These are phyloP conservation scores for Golubevia pallescens DNA, from an alignment of 1,284 basidiomycete species.

Conservation along the genomic window DNA sequence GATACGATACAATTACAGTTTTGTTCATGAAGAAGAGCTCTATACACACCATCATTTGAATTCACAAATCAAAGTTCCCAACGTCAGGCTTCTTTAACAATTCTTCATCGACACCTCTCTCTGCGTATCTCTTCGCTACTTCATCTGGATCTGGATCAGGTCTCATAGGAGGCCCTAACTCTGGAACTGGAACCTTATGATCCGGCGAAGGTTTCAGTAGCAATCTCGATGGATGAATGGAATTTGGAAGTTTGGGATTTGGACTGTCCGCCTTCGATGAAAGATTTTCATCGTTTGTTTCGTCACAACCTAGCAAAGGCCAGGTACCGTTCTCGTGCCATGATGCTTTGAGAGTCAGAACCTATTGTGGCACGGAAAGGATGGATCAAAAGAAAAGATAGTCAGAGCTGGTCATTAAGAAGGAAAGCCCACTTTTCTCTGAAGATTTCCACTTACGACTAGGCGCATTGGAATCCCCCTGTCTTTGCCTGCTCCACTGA, in stretches of 20 bases:
- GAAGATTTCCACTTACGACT: no score
- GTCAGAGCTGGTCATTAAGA: no score
- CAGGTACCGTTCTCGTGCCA: no score
- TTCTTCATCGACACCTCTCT: background rate
- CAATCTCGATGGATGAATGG: background rate
- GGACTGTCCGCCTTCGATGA: background rate
- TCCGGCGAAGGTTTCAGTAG: background rate
- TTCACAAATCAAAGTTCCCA: background rate
- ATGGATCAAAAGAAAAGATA: no score
- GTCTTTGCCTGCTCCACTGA: no score
- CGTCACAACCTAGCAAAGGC: background rate
- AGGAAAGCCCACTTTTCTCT: no score
- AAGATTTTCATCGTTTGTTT: background rate
- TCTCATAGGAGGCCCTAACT: background rate
- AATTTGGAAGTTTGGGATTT: background rate
- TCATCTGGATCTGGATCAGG: background rate
- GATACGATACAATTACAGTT: no score
- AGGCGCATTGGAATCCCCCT: no score
- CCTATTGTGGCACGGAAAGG: no score
- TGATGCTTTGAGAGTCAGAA: no score
- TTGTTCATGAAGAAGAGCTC: no score
- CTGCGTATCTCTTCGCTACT: background rate
- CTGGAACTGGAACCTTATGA: background rate
- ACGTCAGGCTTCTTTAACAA: background rate
- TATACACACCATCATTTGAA: no score